A percentile compares a stretch with the other conserved stretches of the same genome.
Evolutionary conservation across 139 green algal species (phyloP).

Genomic region (Dunaliella primolecta): DNA sequence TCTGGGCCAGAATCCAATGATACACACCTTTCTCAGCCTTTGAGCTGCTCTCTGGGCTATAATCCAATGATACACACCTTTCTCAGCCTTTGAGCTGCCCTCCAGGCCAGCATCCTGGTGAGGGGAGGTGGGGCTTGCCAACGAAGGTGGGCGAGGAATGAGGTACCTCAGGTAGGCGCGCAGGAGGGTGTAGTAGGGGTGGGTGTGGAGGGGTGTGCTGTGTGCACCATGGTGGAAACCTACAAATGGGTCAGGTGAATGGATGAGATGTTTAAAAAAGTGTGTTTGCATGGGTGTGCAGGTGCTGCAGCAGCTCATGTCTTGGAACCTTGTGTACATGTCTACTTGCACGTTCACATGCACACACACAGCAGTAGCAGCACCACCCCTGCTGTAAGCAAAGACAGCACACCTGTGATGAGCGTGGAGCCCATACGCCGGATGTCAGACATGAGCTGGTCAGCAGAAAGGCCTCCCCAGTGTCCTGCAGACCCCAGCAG

Average conservation of each 20-base stretch:
- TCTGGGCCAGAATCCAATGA: too few relatives aligned
- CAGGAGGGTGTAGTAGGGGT: conserved; percentile 69
- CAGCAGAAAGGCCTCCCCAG: neutral
- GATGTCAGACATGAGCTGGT: conserved; percentile 8
- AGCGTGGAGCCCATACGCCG: conserved; percentile 16
- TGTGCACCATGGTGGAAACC: neutral
- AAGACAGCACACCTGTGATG: conserved; percentile 20
- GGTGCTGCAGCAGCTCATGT: too few relatives aligned
- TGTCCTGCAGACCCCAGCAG: neutral
- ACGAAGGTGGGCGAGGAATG: conserved; percentile 42
- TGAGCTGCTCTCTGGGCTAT: too few relatives aligned
- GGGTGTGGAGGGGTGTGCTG: conserved; percentile 16
- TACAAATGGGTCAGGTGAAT: too few relatives aligned
- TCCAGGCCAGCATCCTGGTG: neutral
- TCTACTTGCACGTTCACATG: neutral
- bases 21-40: too few relatives aligned
- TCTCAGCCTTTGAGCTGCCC: neutral
- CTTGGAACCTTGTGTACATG: too few relatives aligned
- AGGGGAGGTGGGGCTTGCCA: neutral
- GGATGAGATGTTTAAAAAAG: too few relatives aligned
- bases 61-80: too few relatives aligned
- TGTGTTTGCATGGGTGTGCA: too few relatives aligned
- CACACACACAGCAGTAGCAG: neutral
- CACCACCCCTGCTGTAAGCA: too few relatives aligned
- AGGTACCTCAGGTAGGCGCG: conserved; percentile 61